phyloP scores from a whole-genome alignment of 306 rosid genomes.

The Vigna unguiculata region DNA sequence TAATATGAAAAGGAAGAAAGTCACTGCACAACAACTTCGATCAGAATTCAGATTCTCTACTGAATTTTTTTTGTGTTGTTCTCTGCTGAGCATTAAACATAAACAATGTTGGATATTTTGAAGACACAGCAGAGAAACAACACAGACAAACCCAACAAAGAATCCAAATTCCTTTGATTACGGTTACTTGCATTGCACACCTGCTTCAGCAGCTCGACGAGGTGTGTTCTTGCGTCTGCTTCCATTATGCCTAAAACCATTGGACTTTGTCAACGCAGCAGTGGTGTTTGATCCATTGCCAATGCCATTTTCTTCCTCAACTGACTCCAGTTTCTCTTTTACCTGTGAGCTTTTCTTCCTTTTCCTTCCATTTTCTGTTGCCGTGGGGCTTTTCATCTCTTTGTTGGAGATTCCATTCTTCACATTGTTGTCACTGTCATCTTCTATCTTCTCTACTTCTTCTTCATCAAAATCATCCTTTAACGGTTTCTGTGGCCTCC shows the following conservation, averaged over 20 bases:
- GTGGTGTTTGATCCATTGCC: conserved; percentile 55
- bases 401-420: conserved; percentile 52
- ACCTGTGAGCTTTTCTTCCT: conserved; percentile 56
- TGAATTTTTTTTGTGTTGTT: too few species aligned
- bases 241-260: conserved; percentile 83
- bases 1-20: conserved; percentile 49
- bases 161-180: too few species aligned
- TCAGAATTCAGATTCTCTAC: too few species aligned
- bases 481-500: conserved; percentile 60
- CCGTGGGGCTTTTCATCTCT: conserved; percentile 50
- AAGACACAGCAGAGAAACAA: too few species aligned
- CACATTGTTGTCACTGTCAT: conserved; percentile 52
- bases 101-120: too few species aligned
- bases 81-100: too few species aligned
- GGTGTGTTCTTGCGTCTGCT: conserved; percentile 91
- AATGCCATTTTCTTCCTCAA: conserved; percentile 55
- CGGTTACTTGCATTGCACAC: conserved; percentile 83
- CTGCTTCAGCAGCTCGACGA: conserved; percentile 91
- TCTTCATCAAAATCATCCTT: conserved; percentile 65
- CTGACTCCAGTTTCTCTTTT: conserved; percentile 55
- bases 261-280: conserved; percentile 53
- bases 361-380: conserved; percentile 58
- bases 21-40: conserved; percentile 46
- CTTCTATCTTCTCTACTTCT: conserved; percentile 55
- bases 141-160: too few species aligned